Conservation (phyloP, 1,284 basidiomycete species). For the Malassezia nana region DNA sequence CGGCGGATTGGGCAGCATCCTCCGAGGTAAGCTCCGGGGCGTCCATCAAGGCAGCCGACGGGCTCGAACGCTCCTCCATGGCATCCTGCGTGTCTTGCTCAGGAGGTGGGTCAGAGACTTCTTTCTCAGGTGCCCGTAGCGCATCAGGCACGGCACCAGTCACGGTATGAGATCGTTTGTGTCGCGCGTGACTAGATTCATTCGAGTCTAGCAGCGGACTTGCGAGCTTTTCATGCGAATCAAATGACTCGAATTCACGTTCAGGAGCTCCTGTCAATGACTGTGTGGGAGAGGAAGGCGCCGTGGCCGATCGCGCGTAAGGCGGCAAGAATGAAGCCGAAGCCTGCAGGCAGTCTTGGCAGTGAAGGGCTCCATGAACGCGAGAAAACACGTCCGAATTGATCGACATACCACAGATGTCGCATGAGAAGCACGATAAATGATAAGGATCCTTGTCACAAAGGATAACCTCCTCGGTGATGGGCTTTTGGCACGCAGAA, state of each 20-base stretch:
- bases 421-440: conserved; percentile 11
- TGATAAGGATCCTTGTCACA: conserved; percentile 18
- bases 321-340: not conserved
- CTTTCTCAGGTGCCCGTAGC: not conserved
- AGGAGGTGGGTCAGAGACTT: no score
- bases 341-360: not conserved
- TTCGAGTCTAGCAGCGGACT: not conserved
- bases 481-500: conserved; percentile 2
- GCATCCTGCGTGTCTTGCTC: no score
- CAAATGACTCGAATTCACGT: not conserved
- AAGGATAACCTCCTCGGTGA: conserved; percentile 13
- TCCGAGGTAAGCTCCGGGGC: not conserved
- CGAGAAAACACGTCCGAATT: conserved; percentile 3
- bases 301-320: not conserved
- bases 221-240: not conserved
- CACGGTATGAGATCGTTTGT: not conserved
- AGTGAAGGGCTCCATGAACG: not conserved
- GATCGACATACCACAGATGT: not conserved
- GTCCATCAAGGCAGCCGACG: not conserved
- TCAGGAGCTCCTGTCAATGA: not conserved
- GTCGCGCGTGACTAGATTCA: not conserved
- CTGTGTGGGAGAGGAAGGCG: not conserved
- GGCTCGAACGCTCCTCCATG: no score
- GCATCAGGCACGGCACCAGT: not conserved
- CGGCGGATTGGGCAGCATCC: not conserved